These are phyloP conservation scores for Hemisphaericaspora xylofermentans DNA, from an alignment of 1,139 yeast species.

Conservation along the genomic window DNA sequence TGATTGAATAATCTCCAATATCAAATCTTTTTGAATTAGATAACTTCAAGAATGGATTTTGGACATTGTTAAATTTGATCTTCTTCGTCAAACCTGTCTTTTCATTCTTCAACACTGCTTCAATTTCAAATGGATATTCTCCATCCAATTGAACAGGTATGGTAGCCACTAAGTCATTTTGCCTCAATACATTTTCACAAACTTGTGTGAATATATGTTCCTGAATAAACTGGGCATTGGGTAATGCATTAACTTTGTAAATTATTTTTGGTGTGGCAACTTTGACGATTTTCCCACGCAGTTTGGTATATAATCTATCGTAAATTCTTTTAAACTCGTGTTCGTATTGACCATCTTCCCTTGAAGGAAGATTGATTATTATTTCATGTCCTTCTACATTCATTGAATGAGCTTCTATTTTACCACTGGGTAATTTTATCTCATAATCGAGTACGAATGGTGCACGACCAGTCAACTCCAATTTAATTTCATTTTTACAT, in stretches of 20 bases:
- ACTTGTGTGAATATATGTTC: conserved; percentile 50
- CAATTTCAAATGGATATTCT: conserved; percentile 59
- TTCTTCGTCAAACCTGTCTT: conserved; percentile 18
- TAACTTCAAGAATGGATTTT: conserved; percentile 18
- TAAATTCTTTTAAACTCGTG: conserved; percentile 62
- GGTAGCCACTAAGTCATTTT: conserved; percentile 29
- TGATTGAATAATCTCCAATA: conserved; percentile 57
- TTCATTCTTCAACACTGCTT: conserved; percentile 51
- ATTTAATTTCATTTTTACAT: conserved; percentile 23
- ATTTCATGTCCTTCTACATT: conserved; percentile 27
- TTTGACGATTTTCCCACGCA: conserved; percentile 29
- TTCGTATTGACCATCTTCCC: conserved; percentile 54
- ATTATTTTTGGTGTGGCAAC: conserved; percentile 35
- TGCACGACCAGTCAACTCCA: conserved; percentile 52
- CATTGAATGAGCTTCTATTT: conserved; percentile 34
- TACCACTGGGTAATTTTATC: conserved; percentile 59
- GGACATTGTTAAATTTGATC: conserved; percentile 16
- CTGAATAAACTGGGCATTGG: conserved; percentile 52
- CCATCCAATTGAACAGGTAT: conserved; percentile 61
- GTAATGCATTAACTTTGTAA: conserved; percentile 63
- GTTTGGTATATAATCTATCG: conserved; percentile 63
- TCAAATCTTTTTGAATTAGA: conserved; percentile 13
- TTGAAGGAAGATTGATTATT: conserved; percentile 34
- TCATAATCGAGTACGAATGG: conserved; percentile 78
- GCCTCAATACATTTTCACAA: conserved; percentile 53